Percentiles rank a stretch among this genome's conserved stretches.
Evolutionary conservation across 2,329 filamentous ascomycete genomes (phyloP).

Genomic region (Fusarium xylarioides): DNA sequence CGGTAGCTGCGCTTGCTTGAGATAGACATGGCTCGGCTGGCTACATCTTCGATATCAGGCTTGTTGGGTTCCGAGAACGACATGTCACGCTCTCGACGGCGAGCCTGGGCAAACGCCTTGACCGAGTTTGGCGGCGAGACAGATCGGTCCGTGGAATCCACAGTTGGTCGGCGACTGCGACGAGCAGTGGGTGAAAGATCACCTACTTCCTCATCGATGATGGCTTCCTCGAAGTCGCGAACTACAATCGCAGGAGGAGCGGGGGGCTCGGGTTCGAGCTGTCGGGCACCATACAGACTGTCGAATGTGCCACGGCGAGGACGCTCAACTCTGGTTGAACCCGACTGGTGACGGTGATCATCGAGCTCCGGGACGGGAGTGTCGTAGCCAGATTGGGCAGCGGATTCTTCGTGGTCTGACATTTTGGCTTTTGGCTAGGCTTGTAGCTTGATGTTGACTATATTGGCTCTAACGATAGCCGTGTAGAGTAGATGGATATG

Average conservation of each 20-base stretch:
- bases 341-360: constrained; percentile 79
- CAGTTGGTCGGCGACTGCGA: constrained; percentile 63
- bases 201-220: constrained; percentile 77
- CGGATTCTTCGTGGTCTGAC: constrained; percentile 72
- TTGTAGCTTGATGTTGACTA: not conserved
- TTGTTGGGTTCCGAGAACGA: constrained; percentile 61
- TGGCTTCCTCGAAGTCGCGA: constrained; percentile 87
- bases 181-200: constrained; percentile 54
- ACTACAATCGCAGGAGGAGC: constrained; percentile 58
- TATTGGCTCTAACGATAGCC: constrained; percentile 6
- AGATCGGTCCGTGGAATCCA: constrained; percentile 70
- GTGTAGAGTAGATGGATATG: constrained; percentile 12
- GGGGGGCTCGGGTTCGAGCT: constrained; percentile 52
- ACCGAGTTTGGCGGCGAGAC: constrained; percentile 95
- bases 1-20: constrained; percentile 69
- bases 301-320: constrained; percentile 78
- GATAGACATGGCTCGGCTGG: constrained; percentile 77
- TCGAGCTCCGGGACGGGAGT: constrained; percentile 84
- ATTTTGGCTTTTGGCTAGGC: constrained; percentile 55
- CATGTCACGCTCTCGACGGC: constrained; percentile 80
- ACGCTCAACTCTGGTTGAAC: constrained; percentile 66
- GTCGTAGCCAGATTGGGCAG: constrained; percentile 71
- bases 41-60: constrained; percentile 54
- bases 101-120: constrained; percentile 93
- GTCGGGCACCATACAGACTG: constrained; percentile 68